A percentile compares a stretch with the other conserved stretches of the same genome.
phyloP scores from a whole-genome alignment of 768 basidiomycete species.

The Cyclocybe cylindracea region DNA sequence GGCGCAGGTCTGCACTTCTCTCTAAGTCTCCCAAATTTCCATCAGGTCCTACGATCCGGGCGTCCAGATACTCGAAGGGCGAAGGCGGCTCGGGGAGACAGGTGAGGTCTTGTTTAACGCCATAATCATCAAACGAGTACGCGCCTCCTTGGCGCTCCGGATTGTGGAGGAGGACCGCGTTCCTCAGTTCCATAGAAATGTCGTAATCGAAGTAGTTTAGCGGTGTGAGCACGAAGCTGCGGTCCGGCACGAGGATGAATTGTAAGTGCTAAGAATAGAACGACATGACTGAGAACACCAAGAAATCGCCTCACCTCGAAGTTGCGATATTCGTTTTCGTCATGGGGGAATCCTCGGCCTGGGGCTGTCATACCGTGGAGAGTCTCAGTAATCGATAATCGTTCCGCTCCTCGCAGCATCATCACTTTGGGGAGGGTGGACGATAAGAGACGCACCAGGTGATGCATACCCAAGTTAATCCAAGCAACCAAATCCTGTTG shows the following conservation, averaged over 20 bases:
- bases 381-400: not conserved
- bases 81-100: constrained; percentile 24
- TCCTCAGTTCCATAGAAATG: constrained; percentile 56
- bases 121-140: constrained; percentile 52
- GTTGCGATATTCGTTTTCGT: constrained; percentile 58
- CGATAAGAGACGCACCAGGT: constrained; percentile 39
- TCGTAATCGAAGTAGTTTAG: constrained; percentile 69
- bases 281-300: not conserved
- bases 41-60: constrained; percentile 2
- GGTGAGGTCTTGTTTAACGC: constrained; percentile 38
- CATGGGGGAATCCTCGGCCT: constrained; percentile 65
- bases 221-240: constrained; percentile 58
- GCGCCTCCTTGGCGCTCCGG: constrained; percentile 37
- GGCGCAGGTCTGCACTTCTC: constrained; percentile 4
- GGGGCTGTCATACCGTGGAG: constrained; percentile 36
- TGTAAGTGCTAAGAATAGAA: not conserved
- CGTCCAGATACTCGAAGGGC: constrained; percentile 20
- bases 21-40: not conserved
- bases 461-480: constrained; percentile 70
- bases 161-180: constrained; percentile 48
- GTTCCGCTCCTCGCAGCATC: not conserved
- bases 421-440: not conserved
- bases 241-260: not conserved
- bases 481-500: constrained; percentile 69
- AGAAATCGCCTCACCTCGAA: constrained; percentile 39